Base-by-base conservation (phyloP, 1,139 yeast species). In the Hansenula anomala region DNA sequence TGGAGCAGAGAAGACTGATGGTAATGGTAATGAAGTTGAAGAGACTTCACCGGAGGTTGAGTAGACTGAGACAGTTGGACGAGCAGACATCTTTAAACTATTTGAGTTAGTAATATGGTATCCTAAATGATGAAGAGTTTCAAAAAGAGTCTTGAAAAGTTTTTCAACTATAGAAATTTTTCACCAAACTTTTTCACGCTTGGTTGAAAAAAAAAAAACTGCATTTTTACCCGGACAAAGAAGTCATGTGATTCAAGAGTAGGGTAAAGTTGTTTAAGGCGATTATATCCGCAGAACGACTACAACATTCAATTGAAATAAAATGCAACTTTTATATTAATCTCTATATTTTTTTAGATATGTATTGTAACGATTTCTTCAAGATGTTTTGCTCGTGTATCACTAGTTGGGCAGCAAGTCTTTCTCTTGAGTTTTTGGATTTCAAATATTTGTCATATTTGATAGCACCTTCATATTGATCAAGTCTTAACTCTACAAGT, bases 1-100 rank as follows among this genome's bases (percentile, higher is more conserved):
- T 73, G 99, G 99, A 67, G 98, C 97, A 73, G 89, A 73, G 86
- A 92, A 92, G 67, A 92, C 97, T 66, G 96, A 95, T 77, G 99
- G 98, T 67, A 92, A 80, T 63, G 96, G 89, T 60, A 90, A 75
- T 63, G 90, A 80, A 62, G 88, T 64, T 60, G 86, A 73, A 69
- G 95, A 73, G 67, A 86, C 79, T 72, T 83, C 87, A 71, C 97
- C 97, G 69, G 80, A 66, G 66, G 82, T 73, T 69, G 95, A 75
- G 74, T 85, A 78, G 64, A 92, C 97, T 64, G 97, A 79, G 71
- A 92, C 97, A 81, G 87, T 96, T 66, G 97, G 97, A 75, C 96
- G 89, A 67, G 30, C 16, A 28, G 90, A 30, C 33, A 30, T 30
- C 33, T 30, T 30, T 30, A 23, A 22, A 14, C n/a, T 11, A 15